These are phyloP conservation scores for Colletotrichum paranaense DNA, from an alignment of 2,329 filamentous ascomycete genomes.

Conservation along the genomic window DNA sequence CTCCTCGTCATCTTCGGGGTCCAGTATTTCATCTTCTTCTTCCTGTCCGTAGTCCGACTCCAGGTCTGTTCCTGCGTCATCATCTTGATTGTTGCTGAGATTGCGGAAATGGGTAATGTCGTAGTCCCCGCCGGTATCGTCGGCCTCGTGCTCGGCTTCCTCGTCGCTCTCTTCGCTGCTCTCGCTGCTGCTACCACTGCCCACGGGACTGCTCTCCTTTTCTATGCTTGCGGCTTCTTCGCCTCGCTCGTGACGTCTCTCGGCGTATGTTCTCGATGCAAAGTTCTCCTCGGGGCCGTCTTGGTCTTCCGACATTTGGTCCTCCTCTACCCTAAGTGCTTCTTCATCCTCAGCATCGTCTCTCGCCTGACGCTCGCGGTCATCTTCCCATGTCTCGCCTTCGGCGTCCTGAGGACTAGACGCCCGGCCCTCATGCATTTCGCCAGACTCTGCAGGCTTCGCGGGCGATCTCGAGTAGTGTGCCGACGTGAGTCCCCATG, in stretches of 20 bases:
- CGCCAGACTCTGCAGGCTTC: neutral
- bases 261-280: constrained; percentile 9
- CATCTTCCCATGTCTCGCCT: constrained; percentile 12
- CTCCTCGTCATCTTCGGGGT: constrained; percentile 27
- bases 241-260: constrained; percentile 15
- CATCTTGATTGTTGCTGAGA: constrained; percentile 37
- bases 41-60: constrained; percentile 36
- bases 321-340: constrained; percentile 20
- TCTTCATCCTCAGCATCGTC: constrained; percentile 10
- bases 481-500: constrained; percentile 33
- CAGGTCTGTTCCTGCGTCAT: constrained; percentile 34
- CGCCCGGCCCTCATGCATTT: neutral
- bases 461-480: neutral
- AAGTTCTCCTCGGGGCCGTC: constrained; percentile 16
- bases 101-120: constrained; percentile 36
- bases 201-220: neutral
- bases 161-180: constrained; percentile 23
- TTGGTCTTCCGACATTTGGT: constrained; percentile 16
- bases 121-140: constrained; percentile 35
- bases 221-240: neutral
- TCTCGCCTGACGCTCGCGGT: neutral
- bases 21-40: constrained; percentile 24
- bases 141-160: constrained; percentile 29
- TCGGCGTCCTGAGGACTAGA: neutral
- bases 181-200: constrained; percentile 5